phyloP scores from a whole-genome alignment of 345 rosid species.

The Viola odorata region DNA sequence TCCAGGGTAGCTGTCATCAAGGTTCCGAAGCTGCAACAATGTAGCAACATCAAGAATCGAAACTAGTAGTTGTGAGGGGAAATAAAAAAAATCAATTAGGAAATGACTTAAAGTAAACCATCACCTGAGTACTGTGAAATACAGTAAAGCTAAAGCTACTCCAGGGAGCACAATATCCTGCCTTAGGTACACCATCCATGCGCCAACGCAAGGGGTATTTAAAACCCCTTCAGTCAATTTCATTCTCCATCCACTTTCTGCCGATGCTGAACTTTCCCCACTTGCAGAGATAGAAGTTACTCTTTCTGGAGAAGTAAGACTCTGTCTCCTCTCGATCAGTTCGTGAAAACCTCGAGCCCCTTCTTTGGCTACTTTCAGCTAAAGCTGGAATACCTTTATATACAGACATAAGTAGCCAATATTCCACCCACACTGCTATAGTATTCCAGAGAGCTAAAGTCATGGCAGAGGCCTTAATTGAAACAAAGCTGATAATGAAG shows the following conservation, averaged over 20 bases:
- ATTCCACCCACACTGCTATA: constrained; percentile 62
- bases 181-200: constrained; percentile 62
- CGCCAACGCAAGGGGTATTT: constrained; percentile 40
- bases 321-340: constrained; percentile 11
- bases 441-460: constrained; percentile 53
- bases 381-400: constrained; percentile 60
- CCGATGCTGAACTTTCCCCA: constrained; percentile 7
- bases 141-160: constrained; percentile 61
- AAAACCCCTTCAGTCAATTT: constrained; percentile 30
- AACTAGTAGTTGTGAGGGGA: no score
- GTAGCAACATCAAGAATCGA: not conserved
- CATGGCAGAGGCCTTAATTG: constrained; percentile 66
- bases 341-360: constrained; percentile 23
- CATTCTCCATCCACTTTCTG: constrained; percentile 15
- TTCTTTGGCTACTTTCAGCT: constrained; percentile 39
- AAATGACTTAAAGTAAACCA: not conserved
- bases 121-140: constrained; percentile 84
- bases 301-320: constrained; percentile 13
- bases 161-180: constrained; percentile 71
- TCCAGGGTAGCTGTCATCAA: constrained; percentile 86
- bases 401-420: constrained; percentile 66
- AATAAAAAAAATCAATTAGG: not conserved
- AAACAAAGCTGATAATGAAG: constrained; percentile 71
- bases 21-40: constrained; percentile 54
- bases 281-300: constrained; percentile 5